Evolutionary conservation across 2,329 filamentous ascomycete genomes (phyloP).

Genomic region (Drechslerella stenobrocha): DNA sequence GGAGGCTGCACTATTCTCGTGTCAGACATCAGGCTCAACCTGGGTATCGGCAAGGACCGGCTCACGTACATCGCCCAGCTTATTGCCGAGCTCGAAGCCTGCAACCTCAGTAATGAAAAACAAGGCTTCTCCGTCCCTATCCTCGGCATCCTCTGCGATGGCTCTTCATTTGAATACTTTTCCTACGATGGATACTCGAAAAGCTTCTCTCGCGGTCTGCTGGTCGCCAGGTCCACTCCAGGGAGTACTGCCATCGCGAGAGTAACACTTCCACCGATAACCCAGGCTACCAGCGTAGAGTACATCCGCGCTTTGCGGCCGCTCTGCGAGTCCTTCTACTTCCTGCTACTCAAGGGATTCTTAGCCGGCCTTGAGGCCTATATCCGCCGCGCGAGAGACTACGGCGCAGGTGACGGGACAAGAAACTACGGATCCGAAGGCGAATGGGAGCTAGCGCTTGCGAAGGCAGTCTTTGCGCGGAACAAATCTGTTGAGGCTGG

Average conservation of each 20-base stretch:
- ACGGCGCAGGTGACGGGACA: conserved; percentile 33
- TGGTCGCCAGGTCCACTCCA: conserved; percentile 31
- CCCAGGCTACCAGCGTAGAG: conserved; percentile 33
- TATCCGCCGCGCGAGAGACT: conserved; percentile 40
- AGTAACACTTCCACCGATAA: conserved; percentile 36
- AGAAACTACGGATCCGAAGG: conserved; percentile 34
- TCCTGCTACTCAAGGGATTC: conserved; percentile 40
- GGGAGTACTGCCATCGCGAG: conserved; percentile 39
- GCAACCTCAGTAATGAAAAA: conserved; percentile 40
- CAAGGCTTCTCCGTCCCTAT: conserved; percentile 42
- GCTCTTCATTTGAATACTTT: conserved; percentile 42
- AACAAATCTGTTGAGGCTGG: conserved; percentile 43
- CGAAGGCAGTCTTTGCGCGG: conserved; percentile 38
- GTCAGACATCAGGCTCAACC: conserved; percentile 32
- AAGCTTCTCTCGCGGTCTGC: conserved; percentile 30
- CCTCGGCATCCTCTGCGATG: conserved; percentile 36
- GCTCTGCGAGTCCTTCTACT: conserved; percentile 42
- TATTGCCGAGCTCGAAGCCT: conserved; percentile 39
- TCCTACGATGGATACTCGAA: conserved; percentile 43
- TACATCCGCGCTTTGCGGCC: conserved; percentile 37
- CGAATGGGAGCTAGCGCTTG: conserved; percentile 40
- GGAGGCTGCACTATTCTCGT: conserved; percentile 47
- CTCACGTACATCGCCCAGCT: conserved; percentile 40
- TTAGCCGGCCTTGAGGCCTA: conserved; percentile 43
- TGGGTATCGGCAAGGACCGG: conserved; percentile 36